phyloP scores from a whole-genome alignment of 2,329 filamentous ascomycete genomes.

The Aspergillus pseudoterreus region DNA sequence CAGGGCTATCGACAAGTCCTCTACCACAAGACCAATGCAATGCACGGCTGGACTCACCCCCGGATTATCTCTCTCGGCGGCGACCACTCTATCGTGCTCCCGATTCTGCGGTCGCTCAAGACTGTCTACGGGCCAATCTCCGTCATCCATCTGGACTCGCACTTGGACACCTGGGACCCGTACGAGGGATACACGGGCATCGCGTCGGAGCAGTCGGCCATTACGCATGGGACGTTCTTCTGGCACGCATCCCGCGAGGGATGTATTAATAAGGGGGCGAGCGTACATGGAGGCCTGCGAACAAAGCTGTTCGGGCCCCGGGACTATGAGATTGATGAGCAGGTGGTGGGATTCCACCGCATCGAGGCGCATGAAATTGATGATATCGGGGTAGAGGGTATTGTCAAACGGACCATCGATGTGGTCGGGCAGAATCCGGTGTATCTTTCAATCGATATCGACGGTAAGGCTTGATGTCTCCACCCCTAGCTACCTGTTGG shows the following conservation, averaged over 20 bases:
- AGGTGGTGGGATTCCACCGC: conserved; percentile 19
- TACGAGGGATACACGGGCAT: conserved; percentile 21
- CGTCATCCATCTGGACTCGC: conserved; percentile 27
- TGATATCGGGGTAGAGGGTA: conserved; percentile 19
- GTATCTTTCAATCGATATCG: conserved; percentile 33
- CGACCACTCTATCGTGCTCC: conserved; percentile 23
- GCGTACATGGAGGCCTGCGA: conserved; percentile 21
- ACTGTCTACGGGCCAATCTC: conserved; percentile 19
- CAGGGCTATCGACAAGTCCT: conserved; percentile 14
- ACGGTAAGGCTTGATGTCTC: conserved; percentile 13
- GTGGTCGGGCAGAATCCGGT: conserved; percentile 18
- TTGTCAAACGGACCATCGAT: conserved; percentile 16
- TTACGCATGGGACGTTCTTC: conserved; percentile 27
- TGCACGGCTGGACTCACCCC: conserved; percentile 11
- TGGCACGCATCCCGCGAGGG: conserved; percentile 24
- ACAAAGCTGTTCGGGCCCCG: conserved; percentile 21
- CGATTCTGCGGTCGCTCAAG: conserved; percentile 22
- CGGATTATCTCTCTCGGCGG: conserved; percentile 21
- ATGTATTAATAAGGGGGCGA: conserved; percentile 20
- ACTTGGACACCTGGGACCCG: conserved; percentile 27
- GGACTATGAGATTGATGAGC: conserved; percentile 23
- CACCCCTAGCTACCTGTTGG: background rate
- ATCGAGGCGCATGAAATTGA: conserved; percentile 25
- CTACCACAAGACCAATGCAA: conserved; percentile 4
- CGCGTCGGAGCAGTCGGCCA: conserved; percentile 17